A percentile compares a stretch with the other conserved stretches of the same genome.
Evolutionary conservation across 169 alveolate species (phyloP).

Genomic region (Eimeria maxima): DNA sequence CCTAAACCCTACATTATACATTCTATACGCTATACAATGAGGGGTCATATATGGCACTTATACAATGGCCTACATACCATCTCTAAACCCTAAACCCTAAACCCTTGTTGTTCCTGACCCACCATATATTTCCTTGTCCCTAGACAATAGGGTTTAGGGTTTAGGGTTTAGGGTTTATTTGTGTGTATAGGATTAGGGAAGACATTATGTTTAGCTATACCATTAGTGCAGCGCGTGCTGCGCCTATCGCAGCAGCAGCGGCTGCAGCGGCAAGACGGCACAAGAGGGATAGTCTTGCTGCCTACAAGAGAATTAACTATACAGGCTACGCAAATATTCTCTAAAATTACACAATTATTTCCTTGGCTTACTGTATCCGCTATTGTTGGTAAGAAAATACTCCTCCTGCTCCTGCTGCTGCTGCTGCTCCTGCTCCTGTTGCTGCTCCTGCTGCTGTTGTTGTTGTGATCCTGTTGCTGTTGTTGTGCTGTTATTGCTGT

Average conservation of each 20-base stretch:
- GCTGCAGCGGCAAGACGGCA: conserved; percentile 90
- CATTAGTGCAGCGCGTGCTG: conserved; percentile 83
- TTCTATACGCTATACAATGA: neutral
- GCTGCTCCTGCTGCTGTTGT: conserved; percentile 32
- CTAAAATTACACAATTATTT: conserved; percentile 84
- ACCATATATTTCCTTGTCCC: neutral
- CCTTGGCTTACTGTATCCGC: conserved; percentile 89
- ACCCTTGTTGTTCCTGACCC: no score
- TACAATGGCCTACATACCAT: no score
- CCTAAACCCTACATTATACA: neutral
- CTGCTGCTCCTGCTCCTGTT: no score
- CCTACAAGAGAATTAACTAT: conserved; percentile 96
- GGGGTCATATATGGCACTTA: no score
- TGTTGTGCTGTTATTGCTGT: neutral
- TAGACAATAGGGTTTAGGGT: neutral
- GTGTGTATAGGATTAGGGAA: conserved; percentile 93
- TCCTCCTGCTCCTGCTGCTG: no score
- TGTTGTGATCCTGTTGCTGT: neutral
- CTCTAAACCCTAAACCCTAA: neutral
- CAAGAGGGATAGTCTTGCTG: conserved; percentile 87
- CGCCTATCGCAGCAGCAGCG: conserved; percentile 82
- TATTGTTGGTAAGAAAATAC: conserved; percentile 85
- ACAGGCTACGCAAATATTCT: conserved; percentile 88
- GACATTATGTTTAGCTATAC: conserved; percentile 97
- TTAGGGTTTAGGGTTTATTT: neutral